Evolutionary conservation across 768 basidiomycete species (phyloP).

Genomic region (Kwoniella sp.): DNA sequence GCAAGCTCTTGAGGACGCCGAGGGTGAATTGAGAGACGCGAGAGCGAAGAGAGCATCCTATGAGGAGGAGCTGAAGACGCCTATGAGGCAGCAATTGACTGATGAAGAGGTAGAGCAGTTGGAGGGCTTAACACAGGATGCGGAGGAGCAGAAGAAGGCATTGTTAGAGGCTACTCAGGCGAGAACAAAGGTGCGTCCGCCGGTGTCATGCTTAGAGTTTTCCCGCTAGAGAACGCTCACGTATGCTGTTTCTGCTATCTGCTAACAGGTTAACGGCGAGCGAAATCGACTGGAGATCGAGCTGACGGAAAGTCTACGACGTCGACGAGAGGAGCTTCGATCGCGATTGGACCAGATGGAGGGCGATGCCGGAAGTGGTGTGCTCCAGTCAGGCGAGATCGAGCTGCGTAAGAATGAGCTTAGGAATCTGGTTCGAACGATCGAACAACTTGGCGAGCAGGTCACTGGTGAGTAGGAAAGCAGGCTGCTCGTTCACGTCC

Average conservation of each 20-base stretch:
- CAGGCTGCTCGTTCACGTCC: not conserved
- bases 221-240: too few relatives aligned
- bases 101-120: slow-evolving; percentile 70
- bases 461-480: slow-evolving; percentile 61
- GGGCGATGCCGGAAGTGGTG: slow-evolving; percentile 64
- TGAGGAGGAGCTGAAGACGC: slow-evolving; percentile 69
- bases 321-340: slow-evolving; percentile 76
- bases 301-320: slow-evolving; percentile 80
- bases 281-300: slow-evolving; percentile 89
- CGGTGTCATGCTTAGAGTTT: too few relatives aligned
- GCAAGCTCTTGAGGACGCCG: slow-evolving; percentile 68
- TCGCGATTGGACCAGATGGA: slow-evolving; percentile 73
- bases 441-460: slow-evolving; percentile 62
- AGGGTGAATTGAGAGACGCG: slow-evolving; percentile 69
- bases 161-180: slow-evolving; percentile 69
- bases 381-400: slow-evolving; percentile 63
- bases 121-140: slow-evolving; percentile 69
- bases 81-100: slow-evolving; percentile 74
- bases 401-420: slow-evolving; percentile 67
- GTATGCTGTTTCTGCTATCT: too few relatives aligned
- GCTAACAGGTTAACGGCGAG: slow-evolving; percentile 67
- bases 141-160: slow-evolving; percentile 71
- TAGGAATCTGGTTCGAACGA: slow-evolving; percentile 66
- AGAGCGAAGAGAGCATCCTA: slow-evolving; percentile 68
- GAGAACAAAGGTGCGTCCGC: slow-evolving; percentile 71